Percentiles rank a stretch among this genome's conserved stretches.
These are phyloP conservation scores for Usnea hakonensis DNA, from an alignment of 495 filamentous ascomycete genomes.

Conservation along the genomic window DNA sequence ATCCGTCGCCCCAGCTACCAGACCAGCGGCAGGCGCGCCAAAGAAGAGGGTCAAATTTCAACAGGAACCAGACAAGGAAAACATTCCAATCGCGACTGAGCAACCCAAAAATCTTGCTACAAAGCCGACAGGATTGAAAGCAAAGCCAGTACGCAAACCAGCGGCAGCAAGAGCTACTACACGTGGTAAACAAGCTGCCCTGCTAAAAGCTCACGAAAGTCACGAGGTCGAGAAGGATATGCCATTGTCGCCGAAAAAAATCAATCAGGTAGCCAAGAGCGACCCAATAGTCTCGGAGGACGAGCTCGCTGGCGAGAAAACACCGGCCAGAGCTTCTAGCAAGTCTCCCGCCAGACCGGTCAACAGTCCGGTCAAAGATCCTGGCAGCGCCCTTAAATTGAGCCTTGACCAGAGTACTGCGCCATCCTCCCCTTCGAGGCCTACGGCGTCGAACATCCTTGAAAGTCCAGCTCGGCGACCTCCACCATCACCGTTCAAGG, in stretches of 20 bases:
- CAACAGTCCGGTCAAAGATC: constrained; percentile 25
- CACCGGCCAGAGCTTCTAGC: constrained; percentile 29
- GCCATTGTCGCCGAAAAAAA: constrained; percentile 51
- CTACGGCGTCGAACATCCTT: constrained; percentile 25
- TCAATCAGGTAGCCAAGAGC: constrained; percentile 44
- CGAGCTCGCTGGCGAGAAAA: constrained; percentile 40
- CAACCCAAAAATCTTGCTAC: constrained; percentile 26
- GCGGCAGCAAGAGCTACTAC: constrained; percentile 20
- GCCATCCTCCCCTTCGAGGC: constrained; percentile 23
- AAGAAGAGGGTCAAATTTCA: constrained; percentile 51
- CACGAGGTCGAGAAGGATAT: neutral
- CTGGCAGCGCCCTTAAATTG: constrained; percentile 31
- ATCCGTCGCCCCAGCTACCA: constrained; percentile 6
- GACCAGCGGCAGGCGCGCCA: constrained; percentile 28
- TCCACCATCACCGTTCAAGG: constrained; percentile 45
- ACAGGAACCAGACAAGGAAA: constrained; percentile 37
- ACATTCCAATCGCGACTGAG: constrained; percentile 27
- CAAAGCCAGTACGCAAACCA: constrained; percentile 44
- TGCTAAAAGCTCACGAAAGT: neutral
- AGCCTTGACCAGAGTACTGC: constrained; percentile 30
- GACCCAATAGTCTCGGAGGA: constrained; percentile 43
- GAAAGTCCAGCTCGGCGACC: constrained; percentile 45
- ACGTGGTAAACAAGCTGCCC: constrained; percentile 13
- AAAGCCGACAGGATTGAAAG: constrained; percentile 35
- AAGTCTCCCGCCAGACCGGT: constrained; percentile 37